Base-by-base conservation (phyloP, 495 filamentous ascomycete genomes). In the Tuber microsphaerosporum region DNA sequence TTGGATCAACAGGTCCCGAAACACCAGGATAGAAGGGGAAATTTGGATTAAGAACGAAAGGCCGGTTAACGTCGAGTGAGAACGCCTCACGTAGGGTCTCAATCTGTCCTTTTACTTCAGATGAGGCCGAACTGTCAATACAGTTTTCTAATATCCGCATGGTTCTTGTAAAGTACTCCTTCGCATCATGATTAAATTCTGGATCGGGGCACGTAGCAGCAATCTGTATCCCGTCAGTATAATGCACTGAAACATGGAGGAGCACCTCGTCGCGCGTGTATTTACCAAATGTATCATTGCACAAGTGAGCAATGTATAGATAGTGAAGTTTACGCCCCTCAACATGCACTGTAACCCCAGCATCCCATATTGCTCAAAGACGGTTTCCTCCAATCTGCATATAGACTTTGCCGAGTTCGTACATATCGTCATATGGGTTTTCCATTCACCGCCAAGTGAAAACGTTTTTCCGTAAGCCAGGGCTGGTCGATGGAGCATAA, bases 71-170 rank as follows among this genome's bases (percentile, higher is more conserved):
- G 84, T 99, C 93, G 42, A 93, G 92, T 31, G 94, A 97, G 81
- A 99, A 98, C 22, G 95, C 95, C 82, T 95, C 90, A 69, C 94
- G 89, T 44, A 99, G 87, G 12, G 93, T 91, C 80, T 98, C 90
- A 76, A 99, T 92, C 84, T 97, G 94, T 44, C 90, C 89, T 82
- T 97, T 91, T 86, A 97, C 92, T 80, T 98, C 94, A 19, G 92
- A 92, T 88, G 96, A 93, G 19, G 94, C 93, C 91, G 93, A 98
- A 10, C 91, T 88, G 56, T 88, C 86, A 77, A 91, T 92, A 83
- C 93, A 96, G 69, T 89, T 91, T 84, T 99, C 95, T 48, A 99
- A 85, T 37, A 99, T 91, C 71, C 94, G 90, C 95, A 99, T 98
- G 76, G 97, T 94, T 39, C 96, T 89, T 6, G 92, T 93, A 79